Evolutionary conservation across 768 basidiomycete genomes (phyloP), one percentile per base, ranked within the genome.

Genomic region (Russula sp.): DNA sequence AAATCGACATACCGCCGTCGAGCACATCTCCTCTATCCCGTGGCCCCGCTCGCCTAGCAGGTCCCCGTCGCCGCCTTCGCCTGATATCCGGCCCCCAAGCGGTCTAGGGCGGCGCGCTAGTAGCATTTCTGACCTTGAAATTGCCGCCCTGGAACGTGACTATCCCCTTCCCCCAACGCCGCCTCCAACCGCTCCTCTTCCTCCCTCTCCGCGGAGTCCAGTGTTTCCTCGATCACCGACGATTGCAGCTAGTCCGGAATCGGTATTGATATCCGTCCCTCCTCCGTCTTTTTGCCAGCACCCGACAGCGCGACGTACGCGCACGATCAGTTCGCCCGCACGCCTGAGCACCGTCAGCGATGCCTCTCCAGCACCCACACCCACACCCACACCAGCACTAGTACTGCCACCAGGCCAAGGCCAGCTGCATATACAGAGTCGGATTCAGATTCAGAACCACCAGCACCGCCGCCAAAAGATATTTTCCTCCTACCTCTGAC

Each of bases 61-160:
- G 32, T 67, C 69, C 3, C 69, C 69, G 14, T 63, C 68, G 0
- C 69, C 69, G 3, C 61, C 63, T 2, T 69, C 69, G 0, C 61
- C 69, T 2, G 65, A 69, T 56, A 70, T 70, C 44, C 69, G 69
- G 44, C 62, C 61, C 16, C 69, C 69, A 1, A 67, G 65, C n/a
- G 69, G 69, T 8, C 68, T 70, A 10, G 69, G 69, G 0, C 57
- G 67, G 24, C 69, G 69, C 24, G 69, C 69, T 9, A 69, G 59
- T 44, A 58, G 48, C 5, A 58, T 69, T 6, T 65, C 69, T 3
- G 66, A 66, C 2, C 28, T 66, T 0, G 57, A 58, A 11, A 34
- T 22, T 1, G 16, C 30, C 5, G 20, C 8, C 4, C n/a, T 52
- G 0, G 57, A 40, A 10, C 38, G 38, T 18, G 38, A 59, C 18